Evolutionary conservation across 306 rosid genomes (phyloP).

Genomic region (Quillaja saponaria): DNA sequence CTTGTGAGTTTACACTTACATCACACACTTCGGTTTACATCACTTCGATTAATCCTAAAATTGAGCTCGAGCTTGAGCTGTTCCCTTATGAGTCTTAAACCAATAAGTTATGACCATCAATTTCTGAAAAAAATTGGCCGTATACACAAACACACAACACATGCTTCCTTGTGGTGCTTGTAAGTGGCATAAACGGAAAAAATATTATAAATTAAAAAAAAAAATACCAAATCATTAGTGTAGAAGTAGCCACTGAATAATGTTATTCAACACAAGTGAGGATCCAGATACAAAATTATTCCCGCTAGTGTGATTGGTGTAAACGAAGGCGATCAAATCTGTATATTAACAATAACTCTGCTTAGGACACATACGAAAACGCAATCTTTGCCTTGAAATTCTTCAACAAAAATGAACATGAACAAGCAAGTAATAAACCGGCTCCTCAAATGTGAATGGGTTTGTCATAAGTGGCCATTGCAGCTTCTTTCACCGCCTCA

Average conservation of each 20-base stretch:
- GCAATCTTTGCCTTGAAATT: constrained; percentile 52
- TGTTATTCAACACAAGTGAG: constrained; percentile 44
- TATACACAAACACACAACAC: too few relatives aligned
- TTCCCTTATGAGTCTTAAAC: too few relatives aligned
- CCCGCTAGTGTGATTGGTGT: constrained; percentile 36
- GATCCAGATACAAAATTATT: constrained; percentile 40
- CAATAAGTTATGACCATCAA: too few relatives aligned
- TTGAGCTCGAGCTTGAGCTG: too few relatives aligned
- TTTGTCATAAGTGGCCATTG: constrained; percentile 99
- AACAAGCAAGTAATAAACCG: constrained; percentile 21
- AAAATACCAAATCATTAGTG: too few relatives aligned
- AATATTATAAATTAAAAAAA: too few relatives aligned
- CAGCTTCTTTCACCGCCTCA: constrained; percentile 98
- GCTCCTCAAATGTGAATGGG: constrained; percentile 83
- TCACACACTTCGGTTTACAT: too few relatives aligned
- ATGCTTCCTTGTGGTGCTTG: neutral
- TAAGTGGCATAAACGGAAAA: neutral
- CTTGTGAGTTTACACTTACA: too few relatives aligned
- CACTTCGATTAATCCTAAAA: too few relatives aligned
- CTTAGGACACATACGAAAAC: constrained; percentile 37
- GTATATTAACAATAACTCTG: constrained; percentile 48
- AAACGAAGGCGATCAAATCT: constrained; percentile 34
- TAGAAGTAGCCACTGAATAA: neutral
- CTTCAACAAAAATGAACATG: constrained; percentile 44
- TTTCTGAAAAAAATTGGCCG: too few relatives aligned